Evolutionary conservation across 1,284 basidiomycete species (phyloP).

Genomic region (Sutorius eximius): DNA sequence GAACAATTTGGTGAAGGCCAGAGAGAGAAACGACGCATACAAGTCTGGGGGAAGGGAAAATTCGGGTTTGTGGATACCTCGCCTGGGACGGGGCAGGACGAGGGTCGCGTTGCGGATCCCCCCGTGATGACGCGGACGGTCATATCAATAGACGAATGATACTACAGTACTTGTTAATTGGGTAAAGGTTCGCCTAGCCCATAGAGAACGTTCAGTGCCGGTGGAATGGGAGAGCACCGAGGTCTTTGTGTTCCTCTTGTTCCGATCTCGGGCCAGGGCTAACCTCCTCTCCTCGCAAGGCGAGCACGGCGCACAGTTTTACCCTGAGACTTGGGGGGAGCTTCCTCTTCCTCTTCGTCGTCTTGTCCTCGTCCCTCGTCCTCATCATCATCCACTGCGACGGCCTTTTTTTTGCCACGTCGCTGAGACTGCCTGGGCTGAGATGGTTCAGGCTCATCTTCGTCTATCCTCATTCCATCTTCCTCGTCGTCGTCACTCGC

Average conservation of each 20-base stretch:
- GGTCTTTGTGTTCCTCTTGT: too few relatives aligned
- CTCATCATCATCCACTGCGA: conserved; percentile 37
- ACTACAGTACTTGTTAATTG: conserved; percentile 20
- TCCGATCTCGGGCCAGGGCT: too few relatives aligned
- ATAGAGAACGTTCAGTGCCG: conserved; percentile 3
- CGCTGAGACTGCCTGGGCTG: conserved; percentile 31
- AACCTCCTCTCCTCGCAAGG: conserved; percentile 21
- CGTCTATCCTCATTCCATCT: conserved; percentile 37
- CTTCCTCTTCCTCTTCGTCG: conserved; percentile 33
- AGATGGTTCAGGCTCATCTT: conserved; percentile 32
- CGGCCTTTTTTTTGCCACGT: conserved; percentile 33
- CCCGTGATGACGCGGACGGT: conserved; percentile 15
- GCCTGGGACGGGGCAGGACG: conserved; percentile 36
- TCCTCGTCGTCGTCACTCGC: conserved; percentile 46
- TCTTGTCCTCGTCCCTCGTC: conserved; percentile 35
- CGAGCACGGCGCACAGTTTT: conserved; percentile 19
- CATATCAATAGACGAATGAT: conserved; percentile 29
- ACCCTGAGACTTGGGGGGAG: conserved; percentile 27
- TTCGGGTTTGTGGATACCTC: conserved; percentile 66
- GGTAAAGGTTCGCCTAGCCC: conserved; percentile 10
- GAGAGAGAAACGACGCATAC: conserved; percentile 55
- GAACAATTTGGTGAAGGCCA: conserved; percentile 87
- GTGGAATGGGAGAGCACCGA: background rate
- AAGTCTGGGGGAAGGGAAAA: conserved; percentile 72
- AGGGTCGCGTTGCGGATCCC: conserved; percentile 43